These are phyloP conservation scores for Dunaliella primolecta DNA, from an alignment of 139 green algal species.

Conservation along the genomic window DNA sequence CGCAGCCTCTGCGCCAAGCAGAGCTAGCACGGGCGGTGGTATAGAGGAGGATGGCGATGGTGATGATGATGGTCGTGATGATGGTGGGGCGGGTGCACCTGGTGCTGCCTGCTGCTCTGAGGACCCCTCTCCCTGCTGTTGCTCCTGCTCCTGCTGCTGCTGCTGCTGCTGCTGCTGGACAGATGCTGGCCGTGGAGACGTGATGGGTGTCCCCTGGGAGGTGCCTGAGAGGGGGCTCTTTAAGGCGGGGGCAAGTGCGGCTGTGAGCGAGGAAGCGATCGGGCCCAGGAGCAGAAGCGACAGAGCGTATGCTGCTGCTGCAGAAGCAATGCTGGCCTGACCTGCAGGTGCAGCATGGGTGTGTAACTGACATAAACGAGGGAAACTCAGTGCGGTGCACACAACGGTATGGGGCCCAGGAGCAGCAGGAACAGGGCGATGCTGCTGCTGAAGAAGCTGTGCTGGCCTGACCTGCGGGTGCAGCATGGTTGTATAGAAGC, in stretches of 20 bases:
- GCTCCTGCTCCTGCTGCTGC: neutral
- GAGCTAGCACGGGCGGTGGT: neutral
- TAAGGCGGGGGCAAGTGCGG: neutral
- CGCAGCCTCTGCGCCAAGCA: constrained; percentile 3
- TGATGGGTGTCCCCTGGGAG: neutral
- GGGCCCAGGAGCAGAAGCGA: neutral
- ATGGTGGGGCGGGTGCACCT: neutral
- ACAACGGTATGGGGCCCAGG: too few species aligned
- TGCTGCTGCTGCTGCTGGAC: neutral
- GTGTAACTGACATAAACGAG: too few species aligned
- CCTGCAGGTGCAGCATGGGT: neutral
- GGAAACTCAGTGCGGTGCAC: too few species aligned
- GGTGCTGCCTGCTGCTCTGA: too few species aligned
- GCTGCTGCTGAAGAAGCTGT: too few species aligned
- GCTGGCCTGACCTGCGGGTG: too few species aligned
- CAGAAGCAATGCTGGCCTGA: neutral
- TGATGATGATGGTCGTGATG: neutral
- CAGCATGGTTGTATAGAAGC: too few species aligned
- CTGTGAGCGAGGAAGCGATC: neutral
- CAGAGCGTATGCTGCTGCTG: neutral
- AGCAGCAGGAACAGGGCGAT: too few species aligned
- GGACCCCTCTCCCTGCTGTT: neutral
- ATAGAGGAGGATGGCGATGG: neutral
- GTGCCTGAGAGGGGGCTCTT: neutral
- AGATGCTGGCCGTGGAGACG: too few species aligned